phyloP scores from a whole-genome alignment of 2,329 filamentous ascomycete species.

The Nigrospora oryzae region DNA sequence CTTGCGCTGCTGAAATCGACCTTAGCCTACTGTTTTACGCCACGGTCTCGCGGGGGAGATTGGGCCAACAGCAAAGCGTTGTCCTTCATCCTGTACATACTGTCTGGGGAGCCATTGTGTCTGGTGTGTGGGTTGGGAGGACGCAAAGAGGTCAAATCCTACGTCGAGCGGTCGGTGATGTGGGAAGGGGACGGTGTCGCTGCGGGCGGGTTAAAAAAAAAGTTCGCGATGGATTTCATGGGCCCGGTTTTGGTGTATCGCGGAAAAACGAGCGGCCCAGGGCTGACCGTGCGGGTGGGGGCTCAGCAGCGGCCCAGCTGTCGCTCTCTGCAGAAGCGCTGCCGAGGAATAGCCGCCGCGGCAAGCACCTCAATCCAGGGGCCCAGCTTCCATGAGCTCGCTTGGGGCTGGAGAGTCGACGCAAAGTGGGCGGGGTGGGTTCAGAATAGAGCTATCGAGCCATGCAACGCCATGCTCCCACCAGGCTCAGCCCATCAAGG shows the following conservation, averaged over 20 bases:
- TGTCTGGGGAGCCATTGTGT: constrained; percentile 76
- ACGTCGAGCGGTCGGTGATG: constrained; percentile 20
- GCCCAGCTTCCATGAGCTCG: too few species aligned
- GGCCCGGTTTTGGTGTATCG: constrained; percentile 23
- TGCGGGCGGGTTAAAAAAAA: constrained; percentile 3
- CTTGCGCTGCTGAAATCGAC: constrained; percentile 57
- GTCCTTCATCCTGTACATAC: constrained; percentile 64
- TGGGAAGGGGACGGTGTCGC: constrained; percentile 11
- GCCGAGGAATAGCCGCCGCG: too few species aligned
- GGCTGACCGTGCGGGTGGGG: too few species aligned
- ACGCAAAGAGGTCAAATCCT: constrained; percentile 65
- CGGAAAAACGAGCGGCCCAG: constrained; percentile 8
- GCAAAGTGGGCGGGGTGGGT: too few species aligned
- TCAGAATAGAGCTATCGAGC: too few species aligned
- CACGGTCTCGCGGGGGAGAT: constrained; percentile 37
- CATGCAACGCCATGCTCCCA: too few species aligned
- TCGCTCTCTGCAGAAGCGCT: too few species aligned
- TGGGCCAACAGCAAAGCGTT: constrained; percentile 92
- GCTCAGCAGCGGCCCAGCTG: too few species aligned
- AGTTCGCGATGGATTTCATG: constrained; percentile 13
- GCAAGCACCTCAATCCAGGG: too few species aligned
- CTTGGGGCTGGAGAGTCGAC: too few species aligned
- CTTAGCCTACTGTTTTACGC: constrained; percentile 95
- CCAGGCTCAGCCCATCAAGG: too few species aligned
- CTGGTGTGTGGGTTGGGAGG: constrained; percentile 15